Base-by-base conservation (phyloP, 202 grass and related monocot species). In the Alloteropsis angusta region DNA sequence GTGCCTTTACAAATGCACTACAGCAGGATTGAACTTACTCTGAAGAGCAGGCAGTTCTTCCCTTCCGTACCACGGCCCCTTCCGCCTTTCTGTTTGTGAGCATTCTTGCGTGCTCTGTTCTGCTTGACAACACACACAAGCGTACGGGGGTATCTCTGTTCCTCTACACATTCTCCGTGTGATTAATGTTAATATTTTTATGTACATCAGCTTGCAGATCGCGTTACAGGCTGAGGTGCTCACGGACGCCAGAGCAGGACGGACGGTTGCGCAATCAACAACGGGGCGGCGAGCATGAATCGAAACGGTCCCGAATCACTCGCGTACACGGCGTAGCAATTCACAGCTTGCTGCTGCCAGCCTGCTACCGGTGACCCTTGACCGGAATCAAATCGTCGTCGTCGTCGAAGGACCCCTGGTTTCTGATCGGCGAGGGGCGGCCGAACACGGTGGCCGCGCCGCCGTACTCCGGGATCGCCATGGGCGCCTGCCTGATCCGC, bases 391-490 rank as follows among this genome's bases (percentile, higher is more conserved):
- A 23, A 10, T 90, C 77, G 10, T 90, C 77, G 11, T 44, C 67
- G 4, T 72, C 82, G 67, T 13, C 10, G 55, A 79, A 85, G 13
- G 38, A 59, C 26, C 5, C 46, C 6, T 80, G 65, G 34, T 68
- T 80, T 86, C 66, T 60, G 9, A 76, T 36, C 38, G 37, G 41
- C 5, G 82, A 87, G 6, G 56, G 19, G 15, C 42, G 71, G 42
- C 21, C 70, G 12, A 83, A 73, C 34, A 77, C 65, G 23, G 63
- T 16, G n/a, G 49, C 63, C 4, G 82, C 7, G 12, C 43, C 63
- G 7, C 77, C 80, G 54, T 82, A 75, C 50, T 85, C 85, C 1
- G 76, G 60, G 45, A 65, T 88, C 32, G 60, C 76, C 57, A 85
- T 28, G 25, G 87, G 26, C 74, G 80, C 74, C 53, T 75, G 68